Evolutionary conservation across 2,329 filamentous ascomycete genomes (phyloP).

Genomic region (Talaromyces marneffei): DNA sequence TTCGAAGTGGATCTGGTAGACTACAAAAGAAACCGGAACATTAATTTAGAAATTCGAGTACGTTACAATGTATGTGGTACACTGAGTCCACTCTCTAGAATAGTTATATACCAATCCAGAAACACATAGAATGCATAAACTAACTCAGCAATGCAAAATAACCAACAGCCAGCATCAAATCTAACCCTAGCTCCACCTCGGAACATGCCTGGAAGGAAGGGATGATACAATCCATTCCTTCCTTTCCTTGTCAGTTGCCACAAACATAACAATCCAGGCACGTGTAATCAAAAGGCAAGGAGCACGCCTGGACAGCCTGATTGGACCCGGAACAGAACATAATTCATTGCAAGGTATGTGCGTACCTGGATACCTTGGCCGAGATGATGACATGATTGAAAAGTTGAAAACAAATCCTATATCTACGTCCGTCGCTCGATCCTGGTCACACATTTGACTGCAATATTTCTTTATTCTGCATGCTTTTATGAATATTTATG

Average conservation of each 20-base stretch:
- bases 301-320: too few species aligned
- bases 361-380: background rate
- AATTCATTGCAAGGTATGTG: background rate
- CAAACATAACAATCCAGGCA: background rate
- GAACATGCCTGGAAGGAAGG: slow-evolving; percentile 5
- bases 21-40: background rate
- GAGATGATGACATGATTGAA: background rate
- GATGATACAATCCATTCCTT: background rate
- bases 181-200: background rate
- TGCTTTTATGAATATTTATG: background rate
- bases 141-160: background rate
- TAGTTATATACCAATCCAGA: background rate
- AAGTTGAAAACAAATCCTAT: background rate
- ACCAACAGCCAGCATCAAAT: background rate
- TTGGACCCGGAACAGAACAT: background rate
- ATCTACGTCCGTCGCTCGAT: background rate
- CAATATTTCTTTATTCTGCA: background rate
- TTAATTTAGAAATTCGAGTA: too few species aligned
- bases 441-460: background rate
- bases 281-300: background rate
- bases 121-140: background rate
- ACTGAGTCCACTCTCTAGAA: background rate
- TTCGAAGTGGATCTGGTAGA: background rate
- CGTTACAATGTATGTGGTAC: background rate
- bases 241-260: background rate